Evolutionary conservation across 2,329 filamentous ascomycete species (phyloP).

Genomic region (Scedosporium minutisporum): DNA sequence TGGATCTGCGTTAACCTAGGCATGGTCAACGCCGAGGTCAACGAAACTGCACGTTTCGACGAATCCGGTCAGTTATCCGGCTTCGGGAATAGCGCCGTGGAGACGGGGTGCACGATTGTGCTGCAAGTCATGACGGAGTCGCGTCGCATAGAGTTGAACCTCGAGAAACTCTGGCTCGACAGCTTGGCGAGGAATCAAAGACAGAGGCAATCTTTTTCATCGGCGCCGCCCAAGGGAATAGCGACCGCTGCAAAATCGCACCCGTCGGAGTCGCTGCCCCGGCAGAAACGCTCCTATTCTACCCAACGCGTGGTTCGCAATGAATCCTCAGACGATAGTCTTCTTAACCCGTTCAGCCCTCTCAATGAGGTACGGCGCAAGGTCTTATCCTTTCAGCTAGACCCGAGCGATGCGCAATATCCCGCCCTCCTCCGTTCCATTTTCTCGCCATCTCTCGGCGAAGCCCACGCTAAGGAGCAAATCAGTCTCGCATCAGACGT

Average conservation of each 20-base stretch:
- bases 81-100: constrained; percentile 48
- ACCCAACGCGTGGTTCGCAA: background rate
- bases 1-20: constrained; percentile 95
- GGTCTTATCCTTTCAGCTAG: background rate
- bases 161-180: constrained; percentile 43
- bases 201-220: constrained; percentile 15
- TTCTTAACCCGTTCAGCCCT: background rate
- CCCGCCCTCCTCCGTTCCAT: constrained; percentile 25
- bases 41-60: constrained; percentile 34
- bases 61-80: constrained; percentile 57
- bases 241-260: background rate
- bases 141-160: constrained; percentile 39
- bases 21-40: constrained; percentile 48
- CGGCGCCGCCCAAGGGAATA: background rate
- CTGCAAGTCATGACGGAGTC: constrained; percentile 49
- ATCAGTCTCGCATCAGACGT: constrained; percentile 1
- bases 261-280: background rate
- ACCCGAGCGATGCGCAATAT: background rate
- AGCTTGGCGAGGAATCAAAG: constrained; percentile 21
- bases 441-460: constrained; percentile 18
- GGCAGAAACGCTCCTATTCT: constrained; percentile 10
- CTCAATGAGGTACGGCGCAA: background rate
- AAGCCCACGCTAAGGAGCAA: constrained; percentile 1
- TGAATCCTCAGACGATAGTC: background rate
- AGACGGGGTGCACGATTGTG: constrained; percentile 41